phyloP scores from a whole-genome alignment of 2,329 filamentous ascomycete genomes.

The Scolecobasidium constrictum region DNA sequence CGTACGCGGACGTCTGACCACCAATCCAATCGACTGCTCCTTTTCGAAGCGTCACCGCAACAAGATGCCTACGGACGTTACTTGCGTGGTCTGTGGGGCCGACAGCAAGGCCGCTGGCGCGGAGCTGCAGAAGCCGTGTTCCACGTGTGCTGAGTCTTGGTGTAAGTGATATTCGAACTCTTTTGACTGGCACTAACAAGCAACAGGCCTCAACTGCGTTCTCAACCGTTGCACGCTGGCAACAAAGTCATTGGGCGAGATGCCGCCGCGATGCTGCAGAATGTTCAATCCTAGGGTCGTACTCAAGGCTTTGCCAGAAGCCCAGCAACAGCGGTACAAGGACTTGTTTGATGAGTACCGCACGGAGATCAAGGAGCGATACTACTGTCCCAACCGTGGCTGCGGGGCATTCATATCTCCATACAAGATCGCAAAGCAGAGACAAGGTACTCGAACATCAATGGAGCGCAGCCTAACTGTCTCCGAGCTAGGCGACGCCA shows the following conservation, averaged over 20 bases:
- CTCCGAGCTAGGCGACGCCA: background rate
- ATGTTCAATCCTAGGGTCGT: background rate
- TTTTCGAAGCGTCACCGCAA: no score
- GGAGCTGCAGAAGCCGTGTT: no score
- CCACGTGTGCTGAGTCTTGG: no score
- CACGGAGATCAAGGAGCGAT: constrained; percentile 5
- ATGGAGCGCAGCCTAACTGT: background rate
- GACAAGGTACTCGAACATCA: constrained; percentile 1
- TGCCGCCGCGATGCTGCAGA: background rate
- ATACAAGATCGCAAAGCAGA: constrained; percentile 4
- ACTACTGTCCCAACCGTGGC: constrained; percentile 1
- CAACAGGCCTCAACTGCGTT: no score
- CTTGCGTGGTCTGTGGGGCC: no score
- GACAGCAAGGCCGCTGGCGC: no score
- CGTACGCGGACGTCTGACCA: no score
- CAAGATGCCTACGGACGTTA: no score
- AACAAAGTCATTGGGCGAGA: background rate
- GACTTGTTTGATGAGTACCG: constrained; percentile 3
- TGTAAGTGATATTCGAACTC: no score
- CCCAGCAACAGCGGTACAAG: background rate
- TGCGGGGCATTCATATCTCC: constrained; percentile 2
- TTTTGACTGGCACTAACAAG: no score
- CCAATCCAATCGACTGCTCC: no score
- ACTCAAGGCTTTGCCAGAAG: background rate
- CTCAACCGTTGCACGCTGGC: background rate